These are phyloP conservation scores for Colletotrichum sp. DNA, from an alignment of 2,329 filamentous ascomycete species.

Conservation along the genomic window DNA sequence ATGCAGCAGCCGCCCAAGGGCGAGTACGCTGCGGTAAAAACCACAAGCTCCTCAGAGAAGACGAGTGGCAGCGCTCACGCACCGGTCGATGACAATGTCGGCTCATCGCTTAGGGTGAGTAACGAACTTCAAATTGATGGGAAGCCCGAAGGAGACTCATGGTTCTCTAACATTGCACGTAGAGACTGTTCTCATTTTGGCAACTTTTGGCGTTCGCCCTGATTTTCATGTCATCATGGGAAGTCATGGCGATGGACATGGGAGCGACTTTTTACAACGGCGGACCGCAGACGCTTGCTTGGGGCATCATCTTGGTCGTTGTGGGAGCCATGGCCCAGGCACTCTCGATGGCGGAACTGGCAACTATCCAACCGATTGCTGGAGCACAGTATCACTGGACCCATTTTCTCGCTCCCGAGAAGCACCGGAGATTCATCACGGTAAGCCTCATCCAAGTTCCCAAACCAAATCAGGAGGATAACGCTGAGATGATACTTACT, in stretches of 20 bases:
- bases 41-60: slow-evolving; percentile 5
- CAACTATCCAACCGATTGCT: slow-evolving; percentile 25
- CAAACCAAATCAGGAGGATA: accelerated
- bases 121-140: not conserved
- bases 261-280: slow-evolving; percentile 14
- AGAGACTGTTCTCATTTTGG: slow-evolving; percentile 17
- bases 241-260: slow-evolving; percentile 20
- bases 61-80: not conserved
- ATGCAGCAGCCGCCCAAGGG: not conserved
- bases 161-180: not conserved
- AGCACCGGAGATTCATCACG: slow-evolving; percentile 14
- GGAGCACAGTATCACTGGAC: slow-evolving; percentile 26
- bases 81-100: not conserved
- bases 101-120: not conserved
- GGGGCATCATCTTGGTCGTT: slow-evolving; percentile 14
- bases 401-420: slow-evolving; percentile 12
- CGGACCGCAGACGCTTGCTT: slow-evolving; percentile 14
- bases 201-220: slow-evolving; percentile 11
- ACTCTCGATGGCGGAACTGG: slow-evolving; percentile 24
- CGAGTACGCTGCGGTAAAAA: slow-evolving; percentile 8
- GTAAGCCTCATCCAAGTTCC: not conserved
- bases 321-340: slow-evolving; percentile 16
- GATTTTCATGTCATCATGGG: slow-evolving; percentile 19
- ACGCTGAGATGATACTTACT: not conserved
- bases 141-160: no score